phyloP scores from a whole-genome alignment of 2,329 filamentous ascomycete species.

The Bipolaris gigantea region DNA sequence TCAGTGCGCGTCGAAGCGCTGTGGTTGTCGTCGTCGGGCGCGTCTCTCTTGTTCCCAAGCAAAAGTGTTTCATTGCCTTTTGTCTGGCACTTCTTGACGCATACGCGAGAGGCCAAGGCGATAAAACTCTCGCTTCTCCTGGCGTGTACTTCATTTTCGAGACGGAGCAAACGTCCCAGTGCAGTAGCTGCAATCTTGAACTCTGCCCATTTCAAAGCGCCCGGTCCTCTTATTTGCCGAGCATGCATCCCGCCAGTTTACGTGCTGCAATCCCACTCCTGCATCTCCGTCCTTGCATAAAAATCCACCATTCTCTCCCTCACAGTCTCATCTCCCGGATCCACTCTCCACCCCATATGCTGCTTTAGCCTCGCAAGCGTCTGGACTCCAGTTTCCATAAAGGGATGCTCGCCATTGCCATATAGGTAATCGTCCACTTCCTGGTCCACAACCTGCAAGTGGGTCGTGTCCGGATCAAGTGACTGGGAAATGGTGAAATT shows the following conservation, averaged over 20 bases:
- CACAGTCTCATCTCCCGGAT: conserved; percentile 5
- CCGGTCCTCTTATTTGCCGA: background rate
- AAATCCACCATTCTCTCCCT: conserved; percentile 5
- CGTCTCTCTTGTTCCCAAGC: too few relatives aligned
- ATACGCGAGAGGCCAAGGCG: background rate
- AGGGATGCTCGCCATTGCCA: conserved; percentile 7
- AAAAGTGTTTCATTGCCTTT: too few relatives aligned
- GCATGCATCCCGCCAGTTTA: background rate
- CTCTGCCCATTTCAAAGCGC: background rate
- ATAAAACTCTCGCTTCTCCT: background rate
- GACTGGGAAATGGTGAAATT: background rate
- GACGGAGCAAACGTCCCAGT: background rate
- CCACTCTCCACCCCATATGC: conserved; percentile 14
- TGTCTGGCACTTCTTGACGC: too few relatives aligned
- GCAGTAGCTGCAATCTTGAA: background rate
- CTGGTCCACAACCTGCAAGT: conserved; percentile 7
- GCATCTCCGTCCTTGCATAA: background rate
- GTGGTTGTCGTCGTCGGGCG: background rate
- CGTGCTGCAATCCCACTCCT: background rate
- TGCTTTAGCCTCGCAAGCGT: background rate
- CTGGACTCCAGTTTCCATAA: background rate
- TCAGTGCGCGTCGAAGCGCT: background rate
- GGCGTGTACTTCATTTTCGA: background rate
- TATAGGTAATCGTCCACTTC: conserved; percentile 15
- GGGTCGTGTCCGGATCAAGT: background rate